Evolutionary conservation across 805 yeast species (phyloP), one percentile per base, ranked within the genome.

Genomic region (Kluyveromyces starmeri): DNA sequence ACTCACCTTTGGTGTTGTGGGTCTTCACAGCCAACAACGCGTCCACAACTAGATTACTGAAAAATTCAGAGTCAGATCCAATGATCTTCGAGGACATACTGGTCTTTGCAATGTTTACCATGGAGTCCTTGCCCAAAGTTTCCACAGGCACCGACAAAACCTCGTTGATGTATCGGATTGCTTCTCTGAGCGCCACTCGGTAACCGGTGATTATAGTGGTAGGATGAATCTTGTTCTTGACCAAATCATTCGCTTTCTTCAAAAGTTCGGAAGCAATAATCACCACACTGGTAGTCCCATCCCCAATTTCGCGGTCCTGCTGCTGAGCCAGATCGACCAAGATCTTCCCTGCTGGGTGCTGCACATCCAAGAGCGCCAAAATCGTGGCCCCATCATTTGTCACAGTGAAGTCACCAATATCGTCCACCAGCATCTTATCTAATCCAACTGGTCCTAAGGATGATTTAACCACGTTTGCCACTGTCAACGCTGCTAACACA

Each of bases 381-480:
- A 92, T 92, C 4, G 98, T 92, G 40, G 99, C 98, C 46, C 99
- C 99, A 61, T 92, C 99, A 62, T 92, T 92, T 29, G 99, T 92
- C 33, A 92, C 96, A 5, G 96, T 88, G 29, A 92, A 96, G 62
- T 94, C 98, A 44, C 98, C 98, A 62, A 92, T 94, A 53, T 92
- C 98, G 61, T 92, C 99, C 25, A 92, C 99, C 31, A 92, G 71
- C 96, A 92, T 92, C 66, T 92, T 92, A 65, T 92, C 99, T 35
- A 92, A 70, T 18, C 99, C 99, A 22, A 92, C 97, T 7, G 99
- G 99, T 4, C 99, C 99, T 38, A 92, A 67, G 1, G 97, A 88
- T 10, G 96, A 79, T 59, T 88, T 88, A 28, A 79, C 84, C 35
- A 78, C 68, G 50, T 78, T 82, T 12, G 84, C 84, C 25, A 78